Conservation (phyloP, 1,139 yeast genomes). For the Eremothecium gossypii region DNA sequence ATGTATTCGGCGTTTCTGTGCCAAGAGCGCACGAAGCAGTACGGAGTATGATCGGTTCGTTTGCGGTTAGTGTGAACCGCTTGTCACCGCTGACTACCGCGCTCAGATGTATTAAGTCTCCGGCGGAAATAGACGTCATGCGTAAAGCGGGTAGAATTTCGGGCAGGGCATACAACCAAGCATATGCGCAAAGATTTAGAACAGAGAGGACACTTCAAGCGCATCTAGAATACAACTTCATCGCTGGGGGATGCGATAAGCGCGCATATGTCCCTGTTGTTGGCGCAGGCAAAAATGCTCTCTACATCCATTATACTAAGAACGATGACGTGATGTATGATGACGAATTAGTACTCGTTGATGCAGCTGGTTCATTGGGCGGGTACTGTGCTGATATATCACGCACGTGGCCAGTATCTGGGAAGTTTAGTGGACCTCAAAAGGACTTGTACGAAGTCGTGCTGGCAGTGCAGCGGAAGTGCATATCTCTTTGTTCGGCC, state of each 20-base stretch:
- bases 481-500: slow-evolving; percentile 55
- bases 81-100: slow-evolving; percentile 44
- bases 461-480: slow-evolving; percentile 66
- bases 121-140: slow-evolving; percentile 68
- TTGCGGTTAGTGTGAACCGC: slow-evolving; percentile 25
- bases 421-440: slow-evolving; percentile 67
- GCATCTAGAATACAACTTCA: slow-evolving; percentile 75
- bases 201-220: slow-evolving; percentile 75
- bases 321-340: slow-evolving; percentile 69
- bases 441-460: slow-evolving; percentile 83
- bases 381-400: slow-evolving; percentile 96
- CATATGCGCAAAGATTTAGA: slow-evolving; percentile 56
- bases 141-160: slow-evolving; percentile 75
- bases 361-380: slow-evolving; percentile 91
- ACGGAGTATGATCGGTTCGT: neutral
- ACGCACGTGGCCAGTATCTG: slow-evolving; percentile 87
- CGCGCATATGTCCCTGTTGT: slow-evolving; percentile 94
- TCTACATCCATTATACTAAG: slow-evolving; percentile 83
- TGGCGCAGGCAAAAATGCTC: slow-evolving; percentile 82
- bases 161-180: slow-evolving; percentile 72
- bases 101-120: slow-evolving; percentile 63
- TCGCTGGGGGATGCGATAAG: slow-evolving; percentile 79
- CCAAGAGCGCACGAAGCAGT: slow-evolving; percentile 31
- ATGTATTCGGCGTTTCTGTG: slow-evolving; percentile 21
- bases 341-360: slow-evolving; percentile 82